Percentiles rank a stretch among this genome's conserved stretches.
phyloP scores from a whole-genome alignment of 2,329 filamentous ascomycete species.

The Endoconidiophora laricicola region DNA sequence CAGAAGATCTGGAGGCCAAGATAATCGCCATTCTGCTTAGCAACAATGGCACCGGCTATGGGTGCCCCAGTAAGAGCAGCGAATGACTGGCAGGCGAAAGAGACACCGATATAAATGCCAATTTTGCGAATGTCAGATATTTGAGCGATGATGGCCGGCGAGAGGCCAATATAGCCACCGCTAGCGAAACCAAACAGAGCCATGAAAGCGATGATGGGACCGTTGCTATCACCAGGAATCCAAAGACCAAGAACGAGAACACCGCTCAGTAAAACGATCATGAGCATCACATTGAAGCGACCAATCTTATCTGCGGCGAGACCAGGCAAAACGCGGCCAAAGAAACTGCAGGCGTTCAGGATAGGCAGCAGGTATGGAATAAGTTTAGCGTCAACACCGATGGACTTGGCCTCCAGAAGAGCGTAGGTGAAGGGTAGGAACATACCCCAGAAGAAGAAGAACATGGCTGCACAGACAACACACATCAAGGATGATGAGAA shows the following conservation, averaged over 20 bases:
- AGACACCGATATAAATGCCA: conserved; percentile 48
- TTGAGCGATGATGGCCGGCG: conserved; percentile 49
- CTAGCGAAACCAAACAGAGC: conserved; percentile 54
- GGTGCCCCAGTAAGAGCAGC: conserved; percentile 51
- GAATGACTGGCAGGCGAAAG: conserved; percentile 44
- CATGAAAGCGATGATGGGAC: conserved; percentile 45
- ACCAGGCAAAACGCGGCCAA: conserved; percentile 35
- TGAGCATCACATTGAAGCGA: conserved; percentile 32
- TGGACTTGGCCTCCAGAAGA: conserved; percentile 28
- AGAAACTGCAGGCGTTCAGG: conserved; percentile 37
- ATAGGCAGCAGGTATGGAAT: conserved; percentile 36
- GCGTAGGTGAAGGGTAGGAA: conserved; percentile 39
- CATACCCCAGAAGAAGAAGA: conserved; percentile 40
- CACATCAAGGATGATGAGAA: conserved; percentile 30
- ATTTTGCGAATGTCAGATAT: conserved; percentile 55
- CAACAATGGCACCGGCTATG: conserved; percentile 46
- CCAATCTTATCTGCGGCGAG: conserved; percentile 29
- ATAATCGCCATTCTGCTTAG: conserved; percentile 33
- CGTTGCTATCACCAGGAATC: conserved; percentile 32
- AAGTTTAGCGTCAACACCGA: conserved; percentile 26
- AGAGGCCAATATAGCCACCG: conserved; percentile 47
- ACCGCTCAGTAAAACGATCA: conserved; percentile 33
- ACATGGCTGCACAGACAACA: conserved; percentile 28
- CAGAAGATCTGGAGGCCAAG: conserved; percentile 48
- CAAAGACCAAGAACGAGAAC: conserved; percentile 31